Percentiles rank a stretch among this genome's conserved stretches.
phyloP scores from a whole-genome alignment of 164 flowering plant species.

The Warburgia ugandensis region DNA sequence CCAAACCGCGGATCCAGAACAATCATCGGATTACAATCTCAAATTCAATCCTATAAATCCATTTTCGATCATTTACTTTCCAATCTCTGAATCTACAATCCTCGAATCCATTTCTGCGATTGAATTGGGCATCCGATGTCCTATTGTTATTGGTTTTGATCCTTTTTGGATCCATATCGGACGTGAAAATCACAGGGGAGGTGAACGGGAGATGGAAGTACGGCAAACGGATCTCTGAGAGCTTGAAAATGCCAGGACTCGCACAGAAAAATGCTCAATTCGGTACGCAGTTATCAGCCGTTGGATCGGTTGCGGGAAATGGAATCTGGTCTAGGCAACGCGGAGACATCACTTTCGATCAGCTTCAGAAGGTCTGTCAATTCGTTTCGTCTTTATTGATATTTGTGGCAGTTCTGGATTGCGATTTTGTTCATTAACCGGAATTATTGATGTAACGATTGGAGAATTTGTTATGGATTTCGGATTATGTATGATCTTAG shows the following conservation, averaged over 20 bases:
- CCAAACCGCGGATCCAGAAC: background rate
- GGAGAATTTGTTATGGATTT: too few species aligned
- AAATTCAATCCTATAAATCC: too few species aligned
- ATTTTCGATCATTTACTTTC: too few species aligned
- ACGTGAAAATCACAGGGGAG: background rate
- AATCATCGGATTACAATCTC: constrained; percentile 1
- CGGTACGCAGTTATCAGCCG: constrained; percentile 14
- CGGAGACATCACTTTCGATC: constrained; percentile 67
- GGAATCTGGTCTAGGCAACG: constrained; percentile 85
- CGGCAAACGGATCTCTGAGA: constrained; percentile 1
- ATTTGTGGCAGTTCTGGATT: background rate
- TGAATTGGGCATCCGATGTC: too few species aligned
- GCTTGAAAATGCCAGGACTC: constrained; percentile 30
- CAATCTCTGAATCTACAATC: too few species aligned
- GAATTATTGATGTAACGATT: background rate
- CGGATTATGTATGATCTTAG: too few species aligned
- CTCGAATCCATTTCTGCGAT: too few species aligned
- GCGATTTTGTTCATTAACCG: background rate
- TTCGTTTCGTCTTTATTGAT: constrained; percentile 1
- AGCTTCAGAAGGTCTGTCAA: constrained; percentile 81
- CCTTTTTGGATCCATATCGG: background rate
- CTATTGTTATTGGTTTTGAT: too few species aligned
- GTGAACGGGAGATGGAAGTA: too few species aligned
- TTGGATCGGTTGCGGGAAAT: constrained; percentile 31
- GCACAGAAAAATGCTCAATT: constrained; percentile 28